A percentile compares a stretch with the other conserved stretches of the same genome.
phyloP scores from a whole-genome alignment of 495 filamentous ascomycete species.

The Xylaria telfairii region DNA sequence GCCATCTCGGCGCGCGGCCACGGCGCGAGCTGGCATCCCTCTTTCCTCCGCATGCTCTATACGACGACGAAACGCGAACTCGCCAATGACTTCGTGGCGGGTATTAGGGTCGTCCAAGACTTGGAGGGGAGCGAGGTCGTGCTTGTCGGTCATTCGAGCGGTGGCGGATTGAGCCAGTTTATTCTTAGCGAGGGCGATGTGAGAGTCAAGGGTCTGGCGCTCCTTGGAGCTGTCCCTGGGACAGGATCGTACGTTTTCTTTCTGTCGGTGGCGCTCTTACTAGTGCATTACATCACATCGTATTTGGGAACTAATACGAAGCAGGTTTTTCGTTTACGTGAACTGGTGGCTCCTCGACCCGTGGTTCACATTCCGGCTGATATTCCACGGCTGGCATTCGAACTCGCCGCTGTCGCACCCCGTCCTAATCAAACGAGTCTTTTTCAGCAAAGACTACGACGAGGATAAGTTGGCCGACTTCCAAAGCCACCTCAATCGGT shows the following conservation, averaged over 20 bases:
- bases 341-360: slow-evolving; percentile 54
- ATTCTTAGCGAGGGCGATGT: slow-evolving; percentile 46
- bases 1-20: slow-evolving; percentile 58
- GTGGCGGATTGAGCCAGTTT: slow-evolving; percentile 53
- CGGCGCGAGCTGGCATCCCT: slow-evolving; percentile 54
- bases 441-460: slow-evolving; percentile 47
- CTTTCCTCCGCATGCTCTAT: slow-evolving; percentile 46
- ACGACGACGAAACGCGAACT: slow-evolving; percentile 44
- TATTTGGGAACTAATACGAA: background rate
- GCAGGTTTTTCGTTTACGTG: slow-evolving; percentile 43
- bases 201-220: slow-evolving; percentile 46
- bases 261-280: background rate
- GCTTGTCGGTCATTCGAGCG: slow-evolving; percentile 54
- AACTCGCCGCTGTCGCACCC: slow-evolving; percentile 56
- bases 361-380: slow-evolving; percentile 49
- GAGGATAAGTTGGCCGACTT: slow-evolving; percentile 40
- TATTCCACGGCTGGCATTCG: slow-evolving; percentile 52
- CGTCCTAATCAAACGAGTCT: slow-evolving; percentile 44
- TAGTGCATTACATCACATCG: background rate
- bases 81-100: slow-evolving; percentile 50
- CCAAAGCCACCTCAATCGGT: slow-evolving; percentile 44
- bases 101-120: slow-evolving; percentile 41
- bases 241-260: slow-evolving; percentile 50
- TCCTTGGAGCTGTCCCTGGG: slow-evolving; percentile 49
- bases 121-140: slow-evolving; percentile 43